These are phyloP conservation scores for Plectranthus barbatus DNA, from an alignment of 257 asterid species.

Conservation along the genomic window DNA sequence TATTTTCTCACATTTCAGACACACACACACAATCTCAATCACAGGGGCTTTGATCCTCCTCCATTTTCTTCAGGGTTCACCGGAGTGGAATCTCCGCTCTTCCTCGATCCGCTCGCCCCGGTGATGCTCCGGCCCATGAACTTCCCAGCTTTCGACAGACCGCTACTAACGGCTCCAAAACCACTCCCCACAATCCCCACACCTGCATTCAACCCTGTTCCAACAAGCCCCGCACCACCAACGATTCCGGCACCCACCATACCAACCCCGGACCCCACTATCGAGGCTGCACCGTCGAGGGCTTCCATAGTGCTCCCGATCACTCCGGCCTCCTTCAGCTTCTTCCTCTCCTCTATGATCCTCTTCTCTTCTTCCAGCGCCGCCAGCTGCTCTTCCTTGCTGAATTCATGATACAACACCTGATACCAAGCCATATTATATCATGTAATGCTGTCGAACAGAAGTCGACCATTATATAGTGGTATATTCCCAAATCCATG, in stretches of 20 bases:
- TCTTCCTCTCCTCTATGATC: constrained; percentile 78
- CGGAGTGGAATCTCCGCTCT: constrained; percentile 64
- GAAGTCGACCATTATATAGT: too few relatives aligned
- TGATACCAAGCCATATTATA: constrained; percentile 10
- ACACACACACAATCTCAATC: too few relatives aligned
- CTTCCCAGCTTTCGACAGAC: constrained; percentile 82
- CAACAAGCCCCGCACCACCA: constrained; percentile 61
- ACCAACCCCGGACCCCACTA: constrained; percentile 56
- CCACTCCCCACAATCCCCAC: constrained; percentile 76
- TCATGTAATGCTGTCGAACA: too few relatives aligned
- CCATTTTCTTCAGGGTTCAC: constrained; percentile 60
- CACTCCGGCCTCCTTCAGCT: constrained; percentile 82
- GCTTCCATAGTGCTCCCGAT: constrained; percentile 98
- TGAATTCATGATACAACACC: constrained; percentile 75
- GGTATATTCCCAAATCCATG: too few relatives aligned
- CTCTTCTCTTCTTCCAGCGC: constrained; percentile 84
- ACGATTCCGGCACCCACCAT: constrained; percentile 42
- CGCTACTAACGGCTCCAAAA: constrained; percentile 75
- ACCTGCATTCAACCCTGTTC: constrained; percentile 70
- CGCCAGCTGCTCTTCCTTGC: constrained; percentile 76
- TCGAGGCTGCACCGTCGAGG: constrained; percentile 65
- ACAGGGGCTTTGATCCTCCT: constrained; percentile 74
- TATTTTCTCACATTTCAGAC: too few relatives aligned
- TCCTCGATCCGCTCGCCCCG: constrained; percentile 65
- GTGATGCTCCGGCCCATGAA: constrained; percentile 87